Conservation (phyloP, 176 grass and related monocot species). For the Musa itinerans region DNA sequence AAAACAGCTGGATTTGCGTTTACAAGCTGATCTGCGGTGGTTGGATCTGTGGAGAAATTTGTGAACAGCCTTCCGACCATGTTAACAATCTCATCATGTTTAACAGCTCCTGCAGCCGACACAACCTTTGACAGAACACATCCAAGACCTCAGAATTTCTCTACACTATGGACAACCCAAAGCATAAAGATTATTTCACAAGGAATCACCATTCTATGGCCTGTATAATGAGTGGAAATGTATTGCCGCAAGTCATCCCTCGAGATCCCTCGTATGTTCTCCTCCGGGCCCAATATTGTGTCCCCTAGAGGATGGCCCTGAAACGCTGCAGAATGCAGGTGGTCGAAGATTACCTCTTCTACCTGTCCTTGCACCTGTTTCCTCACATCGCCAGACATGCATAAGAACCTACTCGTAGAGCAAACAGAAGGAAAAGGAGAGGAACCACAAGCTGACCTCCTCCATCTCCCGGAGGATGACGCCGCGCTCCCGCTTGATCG, state of each 20-base stretch:
- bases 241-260: slow-evolving; percentile 67
- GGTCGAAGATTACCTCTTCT: slow-evolving; percentile 97
- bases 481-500: slow-evolving; percentile 64
- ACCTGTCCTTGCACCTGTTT: slow-evolving; percentile 86
- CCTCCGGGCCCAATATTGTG: slow-evolving; percentile 88
- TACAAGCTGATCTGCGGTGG: slow-evolving; percentile 76
- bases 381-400: slow-evolving; percentile 22
- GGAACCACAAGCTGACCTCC: slow-evolving; percentile 47
- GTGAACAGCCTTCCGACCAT: slow-evolving; percentile 66
- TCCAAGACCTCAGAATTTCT: slow-evolving; percentile 9
- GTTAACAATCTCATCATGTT: slow-evolving; percentile 80
- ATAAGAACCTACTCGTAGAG: not conserved
- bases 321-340: slow-evolving; percentile 89
- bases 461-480: slow-evolving; percentile 99
- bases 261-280: slow-evolving; percentile 69
- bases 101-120: slow-evolving; percentile 78
- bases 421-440: not conserved
- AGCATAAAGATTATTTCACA: slow-evolving; percentile 6
- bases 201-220: slow-evolving; percentile 63
- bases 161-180: not conserved
- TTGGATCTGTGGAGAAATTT: slow-evolving; percentile 73
- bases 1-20: slow-evolving; percentile 70
- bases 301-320: slow-evolving; percentile 67
- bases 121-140: slow-evolving; percentile 48
- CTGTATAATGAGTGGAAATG: slow-evolving; percentile 90